Base-by-base conservation (phyloP, 768 basidiomycete genomes). In the Butyriboletus loyo region DNA sequence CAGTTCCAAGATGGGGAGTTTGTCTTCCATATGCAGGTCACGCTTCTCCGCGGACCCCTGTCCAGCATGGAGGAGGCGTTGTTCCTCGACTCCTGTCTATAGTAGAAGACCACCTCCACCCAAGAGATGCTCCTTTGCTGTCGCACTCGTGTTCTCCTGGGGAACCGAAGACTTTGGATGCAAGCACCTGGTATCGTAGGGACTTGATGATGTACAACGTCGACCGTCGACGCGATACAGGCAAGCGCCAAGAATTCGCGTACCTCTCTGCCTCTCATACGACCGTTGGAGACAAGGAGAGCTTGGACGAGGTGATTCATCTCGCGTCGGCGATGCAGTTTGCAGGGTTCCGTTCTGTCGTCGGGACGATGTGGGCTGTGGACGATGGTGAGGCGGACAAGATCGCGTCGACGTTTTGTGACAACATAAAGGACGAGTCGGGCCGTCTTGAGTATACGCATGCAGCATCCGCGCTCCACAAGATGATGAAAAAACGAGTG, bases 201-300 rank as follows among this genome's bases (percentile, higher is more conserved):
- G 47, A 50, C 53, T 56, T 69, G 49, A 39, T 30, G 55, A 61
- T 41, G 49, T 56, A 69, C 28, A 70, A 17, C 21, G 35, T 42
- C n/a, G n/a, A n/a, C n/a, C n/a, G n/a, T n/a, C 44, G 61, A 45
- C 28, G 46, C 53, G 15, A 63, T 38, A 40, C 63, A 70, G 10
- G 55, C 57, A 4, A 69, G 41, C 7, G 51, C 58, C 56, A 69
- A 36, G 37, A 70, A 48, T 53, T 53, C 14, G 58, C 59, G 2
- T 60, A 55, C 9, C 42, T 68, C 5, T 36, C 34, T 9, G 62
- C 64, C 1, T 67, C 64, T 19, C 34, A 46, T 49, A 61, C 66
- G 17, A 56, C 65, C 2, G 52, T 49, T 4, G 64, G 66, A 15
- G 45, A n/a, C n/a, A n/a, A n/a, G n/a, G n/a, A n/a, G n/a, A n/a